Percentiles rank a stretch among this genome's conserved stretches.
phyloP scores from a whole-genome alignment of 495 filamentous ascomycete species.

The Venustampulla echinocandica region DNA sequence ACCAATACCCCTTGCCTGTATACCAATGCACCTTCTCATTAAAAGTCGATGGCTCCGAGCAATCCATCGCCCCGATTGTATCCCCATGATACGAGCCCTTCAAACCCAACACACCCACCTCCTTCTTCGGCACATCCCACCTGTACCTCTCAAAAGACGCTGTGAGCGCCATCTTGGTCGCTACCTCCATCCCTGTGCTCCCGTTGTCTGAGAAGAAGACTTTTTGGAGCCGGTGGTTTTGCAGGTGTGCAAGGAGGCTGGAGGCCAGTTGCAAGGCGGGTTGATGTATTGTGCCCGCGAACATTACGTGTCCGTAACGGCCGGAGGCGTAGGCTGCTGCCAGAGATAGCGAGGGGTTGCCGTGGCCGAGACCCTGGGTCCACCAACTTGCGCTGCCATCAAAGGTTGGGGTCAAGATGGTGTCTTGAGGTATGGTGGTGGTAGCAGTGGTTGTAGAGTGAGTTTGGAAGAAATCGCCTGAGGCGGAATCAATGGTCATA shows the following conservation, averaged over 20 bases:
- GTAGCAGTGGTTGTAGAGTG: conserved; percentile 24
- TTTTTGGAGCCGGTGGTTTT: conserved; percentile 51
- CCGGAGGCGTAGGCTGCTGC: conserved; percentile 70
- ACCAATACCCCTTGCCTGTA: conserved; percentile 62
- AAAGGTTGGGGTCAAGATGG: conserved; percentile 51
- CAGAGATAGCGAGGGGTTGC: conserved; percentile 55
- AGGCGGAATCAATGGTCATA: conserved; percentile 63
- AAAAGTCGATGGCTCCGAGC: conserved; percentile 58
- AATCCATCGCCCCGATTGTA: conserved; percentile 76
- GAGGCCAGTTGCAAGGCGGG: conserved; percentile 59
- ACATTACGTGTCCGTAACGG: conserved; percentile 82
- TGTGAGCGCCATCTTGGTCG: conserved; percentile 68
- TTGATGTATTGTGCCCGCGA: conserved; percentile 62
- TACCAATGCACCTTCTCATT: conserved; percentile 80
- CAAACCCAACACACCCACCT: conserved; percentile 58
- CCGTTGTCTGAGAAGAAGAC: conserved; percentile 77
- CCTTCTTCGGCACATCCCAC: conserved; percentile 43
- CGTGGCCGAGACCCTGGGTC: conserved; percentile 77
- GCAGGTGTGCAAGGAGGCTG: conserved; percentile 42
- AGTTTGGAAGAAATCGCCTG: conserved; percentile 65
- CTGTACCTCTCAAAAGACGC: conserved; percentile 54
- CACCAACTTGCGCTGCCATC: conserved; percentile 80
- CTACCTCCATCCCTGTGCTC: conserved; percentile 71
- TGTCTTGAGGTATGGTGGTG: too few relatives aligned
- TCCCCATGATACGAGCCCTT: conserved; percentile 75